Percentiles rank a stretch among this genome's conserved stretches.
phyloP scores from a whole-genome alignment of 2,329 filamentous ascomycete genomes.

The Xylariaceae sp. region DNA sequence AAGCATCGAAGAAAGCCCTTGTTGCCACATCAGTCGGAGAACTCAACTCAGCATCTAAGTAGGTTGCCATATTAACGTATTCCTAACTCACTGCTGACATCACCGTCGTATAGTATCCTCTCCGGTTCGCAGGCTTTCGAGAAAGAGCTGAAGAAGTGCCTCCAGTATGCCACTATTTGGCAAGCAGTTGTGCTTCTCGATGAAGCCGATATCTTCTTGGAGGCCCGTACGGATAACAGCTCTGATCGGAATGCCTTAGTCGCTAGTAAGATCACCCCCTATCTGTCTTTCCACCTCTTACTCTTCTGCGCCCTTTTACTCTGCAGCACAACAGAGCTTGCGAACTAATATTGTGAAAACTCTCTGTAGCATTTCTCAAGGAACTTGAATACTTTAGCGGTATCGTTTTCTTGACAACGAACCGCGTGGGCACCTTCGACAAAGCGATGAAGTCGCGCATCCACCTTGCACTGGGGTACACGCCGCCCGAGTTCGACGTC shows the following conservation, averaged over 20 bases:
- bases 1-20: constrained; percentile 35
- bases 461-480: constrained; percentile 46
- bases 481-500: constrained; percentile 27
- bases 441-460: constrained; percentile 51
- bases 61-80: constrained; percentile 4
- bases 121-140: constrained; percentile 32
- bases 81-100: constrained; percentile 1
- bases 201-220: constrained; percentile 42
- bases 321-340: background rate
- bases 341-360: background rate
- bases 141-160: constrained; percentile 34
- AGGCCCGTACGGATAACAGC: constrained; percentile 30
- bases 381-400: constrained; percentile 50
- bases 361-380: constrained; percentile 44
- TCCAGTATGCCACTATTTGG: constrained; percentile 40
- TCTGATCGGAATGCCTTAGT: constrained; percentile 35
- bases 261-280: constrained; percentile 27
- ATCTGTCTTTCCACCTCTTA: background rate
- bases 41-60: constrained; percentile 30
- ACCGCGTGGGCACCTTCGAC: constrained; percentile 46
- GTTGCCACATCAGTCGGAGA: constrained; percentile 36
- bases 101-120: constrained; percentile 16
- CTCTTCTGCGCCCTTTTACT: background rate
- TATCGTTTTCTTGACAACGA: constrained; percentile 53
- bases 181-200: constrained; percentile 41